Conservation (phyloP, 495 filamentous ascomycete species). For the Amniculicola lignicola region DNA sequence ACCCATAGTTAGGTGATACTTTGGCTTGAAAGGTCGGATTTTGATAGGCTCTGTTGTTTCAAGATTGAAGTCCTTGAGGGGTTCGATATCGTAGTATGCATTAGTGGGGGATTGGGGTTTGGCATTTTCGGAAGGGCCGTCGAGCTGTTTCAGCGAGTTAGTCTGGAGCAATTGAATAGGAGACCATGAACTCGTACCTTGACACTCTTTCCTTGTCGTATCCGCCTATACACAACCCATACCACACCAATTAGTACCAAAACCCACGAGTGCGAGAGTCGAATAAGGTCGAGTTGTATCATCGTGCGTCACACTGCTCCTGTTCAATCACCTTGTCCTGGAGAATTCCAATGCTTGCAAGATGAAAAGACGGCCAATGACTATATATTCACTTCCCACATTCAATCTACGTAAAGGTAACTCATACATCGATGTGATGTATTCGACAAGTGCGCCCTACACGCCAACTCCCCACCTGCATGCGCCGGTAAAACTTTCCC, state of each 20-base stretch:
- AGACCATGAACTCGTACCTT: too few relatives aligned
- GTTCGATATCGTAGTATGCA: slow-evolving; percentile 46
- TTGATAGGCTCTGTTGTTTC: slow-evolving; percentile 55
- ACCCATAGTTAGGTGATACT: slow-evolving; percentile 74
- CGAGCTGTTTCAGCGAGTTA: too few relatives aligned
- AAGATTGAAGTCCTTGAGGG: slow-evolving; percentile 61
- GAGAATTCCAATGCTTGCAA: too few relatives aligned
- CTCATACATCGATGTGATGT: too few relatives aligned
- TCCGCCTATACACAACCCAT: background rate
- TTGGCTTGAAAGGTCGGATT: slow-evolving; percentile 67
- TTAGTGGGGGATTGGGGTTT: background rate
- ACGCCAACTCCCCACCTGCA: too few relatives aligned
- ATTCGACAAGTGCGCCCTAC: too few relatives aligned
- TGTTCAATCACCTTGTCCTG: background rate
- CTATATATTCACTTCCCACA: too few relatives aligned
- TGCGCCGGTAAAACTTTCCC: slow-evolving; percentile 25
- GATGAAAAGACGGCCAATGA: too few relatives aligned
- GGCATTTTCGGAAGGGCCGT: background rate
- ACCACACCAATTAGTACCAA: slow-evolving; percentile 4
- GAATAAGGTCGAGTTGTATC: background rate
- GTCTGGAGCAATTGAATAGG: too few relatives aligned
- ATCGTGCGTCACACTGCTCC: background rate
- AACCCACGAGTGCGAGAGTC: slow-evolving; percentile 3
- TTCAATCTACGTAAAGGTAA: too few relatives aligned
- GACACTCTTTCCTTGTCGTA: background rate